Percentiles rank a stretch among this genome's conserved stretches.
Conservation (phyloP, 495 filamentous ascomycete species). For the Patellaria atrata region DNA sequence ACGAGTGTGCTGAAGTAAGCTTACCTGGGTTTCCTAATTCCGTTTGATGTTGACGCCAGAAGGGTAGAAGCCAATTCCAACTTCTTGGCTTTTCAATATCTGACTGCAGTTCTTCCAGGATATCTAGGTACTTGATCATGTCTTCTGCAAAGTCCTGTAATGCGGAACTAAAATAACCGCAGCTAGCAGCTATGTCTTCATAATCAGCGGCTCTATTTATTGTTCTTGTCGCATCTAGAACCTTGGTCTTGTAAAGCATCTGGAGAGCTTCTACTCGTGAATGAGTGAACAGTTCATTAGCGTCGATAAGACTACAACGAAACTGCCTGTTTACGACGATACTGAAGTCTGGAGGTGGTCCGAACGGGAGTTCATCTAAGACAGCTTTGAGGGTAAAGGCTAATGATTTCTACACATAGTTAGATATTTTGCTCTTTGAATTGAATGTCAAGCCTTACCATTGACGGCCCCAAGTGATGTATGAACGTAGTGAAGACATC, state of each 20-base stretch:
- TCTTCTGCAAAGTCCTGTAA: slow-evolving; percentile 82
- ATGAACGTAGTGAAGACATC: slow-evolving; percentile 88
- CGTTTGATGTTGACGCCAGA: slow-evolving; percentile 43
- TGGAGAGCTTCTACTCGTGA: slow-evolving; percentile 62
- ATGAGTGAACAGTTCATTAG: slow-evolving; percentile 59
- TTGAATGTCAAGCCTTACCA: slow-evolving; percentile 39
- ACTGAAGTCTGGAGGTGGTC: slow-evolving; percentile 42
- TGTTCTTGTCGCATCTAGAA: slow-evolving; percentile 46
- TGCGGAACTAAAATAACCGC: slow-evolving; percentile 86
- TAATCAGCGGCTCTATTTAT: slow-evolving; percentile 77
- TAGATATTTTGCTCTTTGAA: neutral
- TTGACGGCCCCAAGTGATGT: slow-evolving; percentile 70
- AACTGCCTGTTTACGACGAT: slow-evolving; percentile 69
- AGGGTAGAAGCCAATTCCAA: slow-evolving; percentile 79
- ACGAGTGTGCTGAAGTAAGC: too few species aligned
- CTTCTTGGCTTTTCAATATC: slow-evolving; percentile 44
- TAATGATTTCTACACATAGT: slow-evolving; percentile 52
- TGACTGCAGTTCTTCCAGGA: slow-evolving; percentile 69
- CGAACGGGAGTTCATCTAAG: slow-evolving; percentile 75
- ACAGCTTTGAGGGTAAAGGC: slow-evolving; percentile 81
- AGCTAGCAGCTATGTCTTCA: slow-evolving; percentile 90
- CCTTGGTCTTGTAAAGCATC: slow-evolving; percentile 62
- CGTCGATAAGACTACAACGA: slow-evolving; percentile 58
- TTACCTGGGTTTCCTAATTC: too few species aligned
- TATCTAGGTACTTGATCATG: slow-evolving; percentile 64